phyloP scores from a whole-genome alignment of 306 rosid species.

The Spatholobus suberectus region DNA sequence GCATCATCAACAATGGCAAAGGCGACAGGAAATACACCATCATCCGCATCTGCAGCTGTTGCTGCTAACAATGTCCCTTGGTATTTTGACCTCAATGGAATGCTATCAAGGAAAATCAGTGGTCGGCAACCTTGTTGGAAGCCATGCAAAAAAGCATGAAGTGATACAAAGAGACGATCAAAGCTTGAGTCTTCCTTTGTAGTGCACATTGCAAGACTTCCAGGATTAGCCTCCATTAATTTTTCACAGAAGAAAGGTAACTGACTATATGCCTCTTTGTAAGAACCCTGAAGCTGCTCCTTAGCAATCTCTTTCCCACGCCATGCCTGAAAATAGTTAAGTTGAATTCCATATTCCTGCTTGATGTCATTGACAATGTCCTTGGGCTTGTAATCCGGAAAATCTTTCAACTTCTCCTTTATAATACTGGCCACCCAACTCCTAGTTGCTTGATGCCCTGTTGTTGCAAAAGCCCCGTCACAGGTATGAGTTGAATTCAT shows the following conservation, averaged over 20 bases:
- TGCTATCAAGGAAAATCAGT: slow-evolving; percentile 87
- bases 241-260: slow-evolving; percentile 85
- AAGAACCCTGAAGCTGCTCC: slow-evolving; percentile 99
- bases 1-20: slow-evolving; percentile 90
- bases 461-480: slow-evolving; percentile 84
- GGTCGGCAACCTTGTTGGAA: slow-evolving; percentile 98
- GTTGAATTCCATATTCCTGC: slow-evolving; percentile 92
- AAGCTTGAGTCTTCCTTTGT: slow-evolving; percentile 96
- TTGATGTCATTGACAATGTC: slow-evolving; percentile 95
- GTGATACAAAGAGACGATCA: slow-evolving; percentile 90
- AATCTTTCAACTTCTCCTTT: slow-evolving; percentile 86
- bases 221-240: slow-evolving; percentile 93
- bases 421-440: slow-evolving; percentile 99
- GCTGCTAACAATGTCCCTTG: slow-evolving; percentile 94
- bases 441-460: slow-evolving; percentile 99
- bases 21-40: slow-evolving; percentile 88
- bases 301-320: slow-evolving; percentile 99
- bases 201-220: slow-evolving; percentile 82
- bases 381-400: slow-evolving; percentile 94
- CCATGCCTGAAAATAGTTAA: slow-evolving; percentile 99
- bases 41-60: slow-evolving; percentile 90
- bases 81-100: slow-evolving; percentile 84
- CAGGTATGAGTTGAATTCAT: slow-evolving; percentile 87
- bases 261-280: slow-evolving; percentile 89
- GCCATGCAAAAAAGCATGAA: slow-evolving; percentile 86